Evolutionary conservation across 1,284 basidiomycete genomes (phyloP), one percentile per base, ranked within the genome.

Genomic region (Microbotryum silenes-acaulis): DNA sequence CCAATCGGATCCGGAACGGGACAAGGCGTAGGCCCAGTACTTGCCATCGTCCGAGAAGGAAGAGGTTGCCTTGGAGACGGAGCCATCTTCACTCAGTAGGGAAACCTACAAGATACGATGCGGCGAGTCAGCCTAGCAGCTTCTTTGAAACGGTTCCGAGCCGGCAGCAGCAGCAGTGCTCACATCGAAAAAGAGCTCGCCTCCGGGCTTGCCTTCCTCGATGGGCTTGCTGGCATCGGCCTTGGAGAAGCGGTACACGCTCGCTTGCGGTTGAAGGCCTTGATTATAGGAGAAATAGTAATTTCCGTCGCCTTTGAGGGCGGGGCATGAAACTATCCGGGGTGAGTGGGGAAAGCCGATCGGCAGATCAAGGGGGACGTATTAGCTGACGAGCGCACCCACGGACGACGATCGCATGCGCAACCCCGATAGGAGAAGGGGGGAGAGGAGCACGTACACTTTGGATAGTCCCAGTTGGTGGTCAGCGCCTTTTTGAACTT

Each of bases 101-200:
- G 90, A 90, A 14, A 85, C 81, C 83, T 85, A 63, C 10, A n/a
- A 16, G 61, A 59, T 37, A 50, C 33, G 51, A 49, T 10, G 3
- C 10, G 18, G 5, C 16, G 12, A 54, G 12, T 37, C 14, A 31
- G 33, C 37, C 25, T 12, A 14, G 44, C 37, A 6, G 21, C 21
- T 54, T 23, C 10, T 12, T 9, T 31, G 16, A 3, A 48, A 18
- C 12, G 37, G 37, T 6, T 18, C 12, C 6, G 3, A 42, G 2
- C 25, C 25, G 3, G 9, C 4, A 12, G 20, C 53, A 9, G 33
- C 18, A 47, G 31, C 31, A 47, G 46, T 10, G 72, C 79, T 64
- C 70, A 86, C 85, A 72, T 90, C 86, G 68, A 90, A 89, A 74
- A 87, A 90, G 12, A 89, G 78, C 71, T 89, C 85, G 48, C 80